phyloP scores from a whole-genome alignment of 2,329 filamentous ascomycete genomes.

The Fusarium falciforme region DNA sequence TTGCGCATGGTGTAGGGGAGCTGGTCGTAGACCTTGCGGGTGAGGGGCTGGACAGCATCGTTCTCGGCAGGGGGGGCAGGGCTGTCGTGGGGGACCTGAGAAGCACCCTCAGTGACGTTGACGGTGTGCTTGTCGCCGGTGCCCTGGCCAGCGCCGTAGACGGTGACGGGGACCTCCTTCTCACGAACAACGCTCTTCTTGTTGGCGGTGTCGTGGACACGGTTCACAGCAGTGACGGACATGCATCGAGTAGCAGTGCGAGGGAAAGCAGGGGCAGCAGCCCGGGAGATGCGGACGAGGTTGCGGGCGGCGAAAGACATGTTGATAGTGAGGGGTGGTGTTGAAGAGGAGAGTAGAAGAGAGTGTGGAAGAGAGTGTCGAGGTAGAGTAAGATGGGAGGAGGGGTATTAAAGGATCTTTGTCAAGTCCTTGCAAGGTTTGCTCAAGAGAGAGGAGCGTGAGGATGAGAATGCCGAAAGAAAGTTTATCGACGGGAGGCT shows the following conservation, averaged over 20 bases:
- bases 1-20: constrained; percentile 75
- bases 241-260: constrained; percentile 48
- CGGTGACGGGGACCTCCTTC: constrained; percentile 67
- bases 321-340: constrained; percentile 29
- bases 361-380: neutral
- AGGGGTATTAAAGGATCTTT: constrained; percentile 19
- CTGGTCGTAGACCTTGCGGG: constrained; percentile 62
- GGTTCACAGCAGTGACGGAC: constrained; percentile 46
- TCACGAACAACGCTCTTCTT: constrained; percentile 67
- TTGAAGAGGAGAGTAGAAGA: constrained; percentile 2
- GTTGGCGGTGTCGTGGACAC: constrained; percentile 53
- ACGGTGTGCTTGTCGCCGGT: constrained; percentile 65
- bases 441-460: constrained; percentile 16
- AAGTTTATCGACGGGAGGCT: constrained; percentile 29
- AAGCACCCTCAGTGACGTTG: constrained; percentile 58
- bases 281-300: constrained; percentile 49
- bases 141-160: constrained; percentile 61
- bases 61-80: constrained; percentile 55
- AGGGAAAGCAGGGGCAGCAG: constrained; percentile 42
- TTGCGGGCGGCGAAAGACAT: constrained; percentile 53
- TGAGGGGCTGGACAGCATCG: constrained; percentile 63
- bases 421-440: neutral
- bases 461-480: constrained; percentile 19
- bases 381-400: neutral
- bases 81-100: constrained; percentile 56